Evolutionary conservation across 164 flowering plant genomes (phyloP).

Genomic region (Vitis rotundifolia): DNA sequence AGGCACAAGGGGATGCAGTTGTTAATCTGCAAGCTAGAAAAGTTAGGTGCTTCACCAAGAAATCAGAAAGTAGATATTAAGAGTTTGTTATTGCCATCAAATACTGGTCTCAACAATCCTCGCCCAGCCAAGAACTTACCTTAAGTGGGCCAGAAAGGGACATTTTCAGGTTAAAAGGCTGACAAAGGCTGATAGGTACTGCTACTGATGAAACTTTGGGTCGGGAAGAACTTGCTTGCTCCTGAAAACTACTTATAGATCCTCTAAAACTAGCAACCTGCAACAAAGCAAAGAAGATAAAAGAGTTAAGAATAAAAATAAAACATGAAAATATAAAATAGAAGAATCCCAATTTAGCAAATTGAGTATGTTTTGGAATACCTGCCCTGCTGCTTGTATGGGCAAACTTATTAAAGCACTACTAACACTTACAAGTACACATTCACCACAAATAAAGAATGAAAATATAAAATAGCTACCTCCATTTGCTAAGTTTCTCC

Average conservation of each 20-base stretch:
- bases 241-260: slow-evolving; percentile 87
- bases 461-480: no score
- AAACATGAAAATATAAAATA: neutral
- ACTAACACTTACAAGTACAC: no score
- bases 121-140: slow-evolving; percentile 39
- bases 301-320: neutral
- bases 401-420: no score
- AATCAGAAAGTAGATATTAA: neutral
- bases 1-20: neutral
- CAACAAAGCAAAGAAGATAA: slow-evolving; percentile 5
- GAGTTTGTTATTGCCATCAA: neutral
- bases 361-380: no score
- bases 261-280: slow-evolving; percentile 94
- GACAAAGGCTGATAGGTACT: slow-evolving; percentile 69
- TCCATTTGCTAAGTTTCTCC: no score
- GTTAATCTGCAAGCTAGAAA: neutral
- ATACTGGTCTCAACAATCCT: neutral
- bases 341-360: no score
- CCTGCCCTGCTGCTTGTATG: no score
- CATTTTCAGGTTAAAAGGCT: slow-evolving; percentile 56
- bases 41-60: neutral
- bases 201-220: slow-evolving; percentile 52
- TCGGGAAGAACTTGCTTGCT: slow-evolving; percentile 78
- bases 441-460: no score
- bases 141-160: slow-evolving; percentile 70